A percentile compares a stretch with the other conserved stretches of the same genome.
Evolutionary conservation across 1,284 basidiomycete species (phyloP).

Genomic region (Phellopilus nigrolimitatus): DNA sequence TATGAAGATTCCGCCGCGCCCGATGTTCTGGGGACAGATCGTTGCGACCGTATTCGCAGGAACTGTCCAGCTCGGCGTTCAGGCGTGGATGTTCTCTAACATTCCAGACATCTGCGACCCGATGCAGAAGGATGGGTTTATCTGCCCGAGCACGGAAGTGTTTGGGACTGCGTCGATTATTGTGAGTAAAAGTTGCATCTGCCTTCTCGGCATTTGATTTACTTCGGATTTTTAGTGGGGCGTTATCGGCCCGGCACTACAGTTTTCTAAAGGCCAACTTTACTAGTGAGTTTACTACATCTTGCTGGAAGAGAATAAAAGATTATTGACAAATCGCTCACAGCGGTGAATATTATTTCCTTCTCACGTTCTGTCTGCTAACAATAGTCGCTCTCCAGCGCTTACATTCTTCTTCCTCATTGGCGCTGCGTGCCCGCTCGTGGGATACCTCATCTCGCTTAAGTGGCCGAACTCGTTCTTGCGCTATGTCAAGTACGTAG

Average conservation of each 20-base stretch:
- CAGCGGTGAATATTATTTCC: slow-evolving; percentile 6
- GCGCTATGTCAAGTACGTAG: slow-evolving; percentile 42
- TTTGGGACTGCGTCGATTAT: slow-evolving; percentile 37
- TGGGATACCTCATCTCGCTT: slow-evolving; percentile 38
- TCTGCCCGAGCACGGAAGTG: slow-evolving; percentile 33
- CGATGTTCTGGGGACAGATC: slow-evolving; percentile 36
- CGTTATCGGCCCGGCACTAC: slow-evolving; percentile 36
- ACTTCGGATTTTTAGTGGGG: slow-evolving; percentile 25
- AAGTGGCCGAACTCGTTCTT: slow-evolving; percentile 41
- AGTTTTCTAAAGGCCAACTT: slow-evolving; percentile 34
- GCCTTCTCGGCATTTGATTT: background rate
- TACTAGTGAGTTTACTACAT: slow-evolving; percentile 28
- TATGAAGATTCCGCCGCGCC: slow-evolving; percentile 38
- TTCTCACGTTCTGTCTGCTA: background rate
- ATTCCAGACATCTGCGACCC: slow-evolving; percentile 31
- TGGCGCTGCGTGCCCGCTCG: slow-evolving; percentile 39
- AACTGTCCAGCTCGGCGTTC: slow-evolving; percentile 37
- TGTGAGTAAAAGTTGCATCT: slow-evolving; percentile 25
- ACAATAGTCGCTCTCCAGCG: slow-evolving; percentile 1
- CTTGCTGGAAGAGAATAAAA: background rate
- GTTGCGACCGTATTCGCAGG: slow-evolving; percentile 39
- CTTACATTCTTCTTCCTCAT: slow-evolving; percentile 45
- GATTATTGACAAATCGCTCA: background rate
- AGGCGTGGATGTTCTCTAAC: slow-evolving; percentile 41
- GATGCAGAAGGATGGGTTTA: slow-evolving; percentile 34